Base-by-base conservation (phyloP, 2,329 filamentous ascomycete genomes). In the Penicillium sp. region DNA sequence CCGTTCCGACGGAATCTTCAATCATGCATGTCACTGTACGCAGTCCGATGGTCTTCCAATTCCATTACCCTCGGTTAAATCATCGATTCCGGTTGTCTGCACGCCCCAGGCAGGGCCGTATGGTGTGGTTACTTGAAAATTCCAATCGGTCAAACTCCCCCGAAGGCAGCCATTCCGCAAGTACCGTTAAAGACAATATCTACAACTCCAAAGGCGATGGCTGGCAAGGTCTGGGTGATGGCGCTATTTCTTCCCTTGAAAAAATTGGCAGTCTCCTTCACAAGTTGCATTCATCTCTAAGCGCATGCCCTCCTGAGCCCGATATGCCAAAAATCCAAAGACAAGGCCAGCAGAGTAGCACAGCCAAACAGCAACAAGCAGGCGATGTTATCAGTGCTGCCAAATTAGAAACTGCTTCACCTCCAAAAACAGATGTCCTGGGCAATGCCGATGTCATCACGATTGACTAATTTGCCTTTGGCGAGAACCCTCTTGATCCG, bases 211-310 rank as follows among this genome's bases (percentile, higher is more conserved):
- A 67, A 39, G 74, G 74, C 35, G 62, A 74, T 49, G 74, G 75
- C 5, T 78, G 75, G 75, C 70, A 67, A 46, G 75, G 75, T 13
- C 63, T 77, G 14, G 74, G 71, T 11, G 72, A 70, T 56, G 75
- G 75, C 16, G 73, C 68, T 31, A 66, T 76, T 31, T 70, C 73
- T 13, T 64, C 69, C 24, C 62, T 67, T 33, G 67, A 69, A 29
- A 70, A 69, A 51, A 63, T 75, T 19, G 68, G 66, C 26, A 68
- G 69, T 48, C 64, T 77, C 19, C 53, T 78, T 44, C 57, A 55
- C 24, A 64, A 68, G 53, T 63, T 76, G 27, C 68, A 75, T 51
- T 63, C 61, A 48, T 73, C 66, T 53, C 62, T 75, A 21, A 48
- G 60, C 22, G 50, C 60, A 41, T 63, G 62, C 48, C 49, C 56